Conservation (phyloP, 2,329 filamentous ascomycete species). For the Exserohilum turcica region DNA sequence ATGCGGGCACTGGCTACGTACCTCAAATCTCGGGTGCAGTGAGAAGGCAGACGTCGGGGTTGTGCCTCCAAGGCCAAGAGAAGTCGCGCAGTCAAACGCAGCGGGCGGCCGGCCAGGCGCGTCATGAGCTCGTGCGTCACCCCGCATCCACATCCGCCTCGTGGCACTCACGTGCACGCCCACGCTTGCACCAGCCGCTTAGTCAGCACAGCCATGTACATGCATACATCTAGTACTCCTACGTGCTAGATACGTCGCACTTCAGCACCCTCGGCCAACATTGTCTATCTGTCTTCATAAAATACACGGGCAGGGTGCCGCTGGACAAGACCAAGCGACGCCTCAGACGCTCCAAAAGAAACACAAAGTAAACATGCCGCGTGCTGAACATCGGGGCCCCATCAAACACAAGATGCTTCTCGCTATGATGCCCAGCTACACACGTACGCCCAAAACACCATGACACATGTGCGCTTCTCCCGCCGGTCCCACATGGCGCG, state of each 20-base stretch:
- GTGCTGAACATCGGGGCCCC: not conserved
- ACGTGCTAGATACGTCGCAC: not conserved
- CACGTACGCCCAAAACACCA: slow-evolving; percentile 5
- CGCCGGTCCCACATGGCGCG: not conserved
- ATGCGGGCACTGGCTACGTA: not conserved
- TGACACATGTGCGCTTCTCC: not conserved
- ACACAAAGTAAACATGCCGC: not conserved
- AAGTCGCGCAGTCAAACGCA: slow-evolving; percentile 11
- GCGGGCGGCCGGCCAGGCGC: slow-evolving; percentile 3
- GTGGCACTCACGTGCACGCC: no score
- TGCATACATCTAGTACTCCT: not conserved
- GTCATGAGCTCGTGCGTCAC: slow-evolving; percentile 21
- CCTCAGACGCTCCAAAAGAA: not conserved
- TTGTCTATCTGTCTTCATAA: not conserved
- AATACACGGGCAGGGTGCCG: not conserved
- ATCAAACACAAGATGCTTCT: not conserved
- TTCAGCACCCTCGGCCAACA: not conserved
- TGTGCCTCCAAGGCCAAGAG: not conserved
- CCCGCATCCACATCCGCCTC: slow-evolving; percentile 8
- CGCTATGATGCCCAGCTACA: not conserved
- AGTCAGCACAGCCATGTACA: not conserved
- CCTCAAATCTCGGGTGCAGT: not conserved
- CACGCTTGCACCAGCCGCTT: no score
- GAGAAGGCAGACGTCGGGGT: not conserved
- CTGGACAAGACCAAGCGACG: not conserved